A percentile compares a stretch with the other conserved stretches of the same genome.
phyloP scores from a whole-genome alignment of 495 filamentous ascomycete genomes.

The Lophium mytilinum region DNA sequence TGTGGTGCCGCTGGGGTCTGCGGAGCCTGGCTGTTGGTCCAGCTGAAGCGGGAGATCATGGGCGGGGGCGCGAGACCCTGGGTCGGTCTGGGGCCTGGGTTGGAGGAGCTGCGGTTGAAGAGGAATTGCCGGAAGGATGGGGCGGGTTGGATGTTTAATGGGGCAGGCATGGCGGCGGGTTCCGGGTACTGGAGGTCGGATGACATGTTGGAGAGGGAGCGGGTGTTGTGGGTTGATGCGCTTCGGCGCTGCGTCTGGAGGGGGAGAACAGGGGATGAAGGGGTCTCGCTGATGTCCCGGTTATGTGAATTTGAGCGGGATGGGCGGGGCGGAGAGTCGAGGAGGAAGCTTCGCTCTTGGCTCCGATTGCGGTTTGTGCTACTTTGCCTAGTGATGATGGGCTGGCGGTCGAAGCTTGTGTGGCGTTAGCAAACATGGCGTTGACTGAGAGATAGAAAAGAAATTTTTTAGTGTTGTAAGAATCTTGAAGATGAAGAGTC shows the following conservation, averaged over 20 bases:
- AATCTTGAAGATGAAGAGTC: too few relatives aligned
- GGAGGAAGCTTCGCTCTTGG: slow-evolving; percentile 13
- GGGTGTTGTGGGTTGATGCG: slow-evolving; percentile 13
- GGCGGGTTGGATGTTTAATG: slow-evolving; percentile 11
- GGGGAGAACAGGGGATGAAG: slow-evolving; percentile 16
- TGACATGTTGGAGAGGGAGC: slow-evolving; percentile 7
- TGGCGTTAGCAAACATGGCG: too few relatives aligned
- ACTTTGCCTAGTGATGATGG: slow-evolving; percentile 5
- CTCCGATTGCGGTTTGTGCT: neutral
- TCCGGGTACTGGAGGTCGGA: slow-evolving; percentile 15
- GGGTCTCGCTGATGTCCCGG: slow-evolving; percentile 15
- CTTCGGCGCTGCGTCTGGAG: slow-evolving; percentile 12
- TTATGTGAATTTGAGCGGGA: slow-evolving; percentile 5
- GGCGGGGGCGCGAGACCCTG: neutral
- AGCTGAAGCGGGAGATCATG: slow-evolving; percentile 22
- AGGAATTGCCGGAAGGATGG: slow-evolving; percentile 26
- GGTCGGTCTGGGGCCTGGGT: neutral
- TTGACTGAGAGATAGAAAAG: too few relatives aligned
- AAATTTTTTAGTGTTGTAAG: too few relatives aligned
- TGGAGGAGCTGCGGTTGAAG: slow-evolving; percentile 9
- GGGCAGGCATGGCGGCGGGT: neutral
- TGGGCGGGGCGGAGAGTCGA: slow-evolving; percentile 15
- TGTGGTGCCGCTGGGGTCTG: neutral
- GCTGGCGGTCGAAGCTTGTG: too few relatives aligned
- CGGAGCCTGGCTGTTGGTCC: slow-evolving; percentile 25